Evolutionary conservation across 2,329 filamentous ascomycete species (phyloP).

Genomic region (Trichoderma lentiforme): DNA sequence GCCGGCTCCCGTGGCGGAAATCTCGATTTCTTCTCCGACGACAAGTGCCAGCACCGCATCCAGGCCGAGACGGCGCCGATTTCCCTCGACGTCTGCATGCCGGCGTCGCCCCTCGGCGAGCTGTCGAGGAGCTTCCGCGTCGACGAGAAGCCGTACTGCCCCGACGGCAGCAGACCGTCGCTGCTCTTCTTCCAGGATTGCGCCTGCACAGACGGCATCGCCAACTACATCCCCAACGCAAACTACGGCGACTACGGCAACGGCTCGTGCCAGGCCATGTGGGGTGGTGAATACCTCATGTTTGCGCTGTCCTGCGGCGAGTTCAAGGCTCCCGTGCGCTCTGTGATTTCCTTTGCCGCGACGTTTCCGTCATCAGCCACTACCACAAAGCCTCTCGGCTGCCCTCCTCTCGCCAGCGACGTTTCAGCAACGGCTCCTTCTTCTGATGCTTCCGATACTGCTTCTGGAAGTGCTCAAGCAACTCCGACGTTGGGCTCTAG

Average conservation of each 20-base stretch:
- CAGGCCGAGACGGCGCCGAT: not conserved
- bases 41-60: slow-evolving; percentile 7
- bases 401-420: not conserved
- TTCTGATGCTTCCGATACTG: not conserved
- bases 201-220: slow-evolving; percentile 6
- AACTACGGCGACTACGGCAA: slow-evolving; percentile 13
- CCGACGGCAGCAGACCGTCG: slow-evolving; percentile 8
- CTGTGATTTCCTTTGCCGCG: not conserved
- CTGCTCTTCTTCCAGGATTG: slow-evolving; percentile 14
- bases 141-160: slow-evolving; percentile 11
- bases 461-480: not conserved
- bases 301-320: slow-evolving; percentile 12
- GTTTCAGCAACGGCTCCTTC: not conserved
- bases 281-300: slow-evolving; percentile 12
- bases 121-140: not conserved
- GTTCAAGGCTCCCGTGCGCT: not conserved
- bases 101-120: not conserved
- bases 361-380: not conserved
- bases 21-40: slow-evolving; percentile 11
- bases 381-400: not conserved
- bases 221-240: slow-evolving; percentile 6
- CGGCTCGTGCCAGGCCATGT: slow-evolving; percentile 9
- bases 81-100: slow-evolving; percentile 9
- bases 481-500: not conserved
- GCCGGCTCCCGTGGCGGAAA: not conserved